phyloP scores from a whole-genome alignment of 2,329 filamentous ascomycete species.

The Xylariaceae sp. region DNA sequence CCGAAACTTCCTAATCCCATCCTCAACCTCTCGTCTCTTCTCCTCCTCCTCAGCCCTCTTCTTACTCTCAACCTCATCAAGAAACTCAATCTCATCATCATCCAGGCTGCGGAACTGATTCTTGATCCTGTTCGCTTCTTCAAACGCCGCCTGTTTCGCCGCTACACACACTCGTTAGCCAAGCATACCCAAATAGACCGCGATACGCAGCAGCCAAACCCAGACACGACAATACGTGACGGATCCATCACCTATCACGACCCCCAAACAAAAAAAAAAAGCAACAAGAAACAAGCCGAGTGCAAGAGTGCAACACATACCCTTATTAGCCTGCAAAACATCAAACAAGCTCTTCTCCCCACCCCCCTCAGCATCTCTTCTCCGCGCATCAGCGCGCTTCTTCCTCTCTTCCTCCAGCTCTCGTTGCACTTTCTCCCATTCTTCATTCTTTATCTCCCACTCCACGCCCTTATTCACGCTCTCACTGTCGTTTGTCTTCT shows the following conservation, averaged over 20 bases:
- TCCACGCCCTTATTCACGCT: conserved; percentile 16
- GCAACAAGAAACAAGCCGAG: conserved; percentile 2
- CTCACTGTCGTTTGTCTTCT: no score
- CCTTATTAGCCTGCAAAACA: conserved; percentile 75
- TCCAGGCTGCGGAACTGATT: conserved; percentile 77
- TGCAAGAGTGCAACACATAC: conserved; percentile 13
- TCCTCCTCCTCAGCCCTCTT: conserved; percentile 52
- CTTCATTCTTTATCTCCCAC: conserved; percentile 30
- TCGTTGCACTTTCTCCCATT: conserved; percentile 62
- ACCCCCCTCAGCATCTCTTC: conserved; percentile 33
- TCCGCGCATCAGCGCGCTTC: conserved; percentile 48
- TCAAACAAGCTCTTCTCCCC: conserved; percentile 67
- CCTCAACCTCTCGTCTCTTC: conserved; percentile 52
- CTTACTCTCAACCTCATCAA: conserved; percentile 55
- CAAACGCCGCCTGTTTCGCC: conserved; percentile 78
- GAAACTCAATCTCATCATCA: conserved; percentile 74
- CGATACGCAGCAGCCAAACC: not conserved
- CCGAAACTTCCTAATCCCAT: conserved; percentile 53
- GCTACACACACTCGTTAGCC: conserved; percentile 35
- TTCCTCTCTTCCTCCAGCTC: conserved; percentile 60
- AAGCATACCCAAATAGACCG: not conserved
- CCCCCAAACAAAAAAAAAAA: conserved; percentile 2
- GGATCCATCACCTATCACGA: not conserved
- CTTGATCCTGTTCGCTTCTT: conserved; percentile 65
- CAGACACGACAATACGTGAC: no score